These are phyloP conservation scores for Trichocladium uniseriatum DNA, from an alignment of 495 filamentous ascomycete species.

Conservation along the genomic window DNA sequence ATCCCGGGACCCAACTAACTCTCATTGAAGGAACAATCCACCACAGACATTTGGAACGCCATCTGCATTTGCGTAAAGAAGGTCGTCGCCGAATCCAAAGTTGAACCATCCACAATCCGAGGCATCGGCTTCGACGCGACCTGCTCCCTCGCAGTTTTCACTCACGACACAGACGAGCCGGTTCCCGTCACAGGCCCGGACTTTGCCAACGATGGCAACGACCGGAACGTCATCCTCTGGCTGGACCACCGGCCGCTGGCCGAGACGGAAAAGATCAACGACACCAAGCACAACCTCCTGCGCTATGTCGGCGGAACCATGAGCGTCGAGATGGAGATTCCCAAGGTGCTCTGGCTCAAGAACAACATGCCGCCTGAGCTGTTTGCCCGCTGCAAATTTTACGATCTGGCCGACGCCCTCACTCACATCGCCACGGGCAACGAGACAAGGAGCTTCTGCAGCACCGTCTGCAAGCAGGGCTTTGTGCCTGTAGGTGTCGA, in stretches of 20 bases:
- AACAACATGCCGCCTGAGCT: constrained; percentile 91
- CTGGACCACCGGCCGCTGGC: constrained; percentile 83
- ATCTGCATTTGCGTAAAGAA: constrained; percentile 75
- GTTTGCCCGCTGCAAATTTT: constrained; percentile 90
- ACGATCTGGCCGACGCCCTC: constrained; percentile 85
- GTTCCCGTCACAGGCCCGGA: constrained; percentile 79
- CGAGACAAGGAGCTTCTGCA: constrained; percentile 87
- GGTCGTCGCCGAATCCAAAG: constrained; percentile 66
- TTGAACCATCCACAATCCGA: constrained; percentile 60
- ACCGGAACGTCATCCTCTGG: constrained; percentile 88
- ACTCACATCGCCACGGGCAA: constrained; percentile 93
- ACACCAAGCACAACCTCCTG: constrained; percentile 83
- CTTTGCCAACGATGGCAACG: constrained; percentile 66
- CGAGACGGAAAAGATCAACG: constrained; percentile 86
- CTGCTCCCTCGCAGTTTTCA: constrained; percentile 87
- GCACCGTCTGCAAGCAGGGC: constrained; percentile 90
- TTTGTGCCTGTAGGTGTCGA: constrained; percentile 93
- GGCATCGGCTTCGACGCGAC: constrained; percentile 97
- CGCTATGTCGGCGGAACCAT: constrained; percentile 94
- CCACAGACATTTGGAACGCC: constrained; percentile 86
- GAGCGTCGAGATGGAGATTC: constrained; percentile 98
- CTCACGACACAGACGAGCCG: constrained; percentile 78
- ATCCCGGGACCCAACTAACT: neutral
- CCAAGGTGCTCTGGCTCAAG: constrained; percentile 95
- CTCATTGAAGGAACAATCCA: constrained; percentile 82